Percentiles rank a stretch among this genome's conserved stretches.
Evolutionary conservation across 768 basidiomycete species (phyloP).

Genomic region (Boletus fagicola): DNA sequence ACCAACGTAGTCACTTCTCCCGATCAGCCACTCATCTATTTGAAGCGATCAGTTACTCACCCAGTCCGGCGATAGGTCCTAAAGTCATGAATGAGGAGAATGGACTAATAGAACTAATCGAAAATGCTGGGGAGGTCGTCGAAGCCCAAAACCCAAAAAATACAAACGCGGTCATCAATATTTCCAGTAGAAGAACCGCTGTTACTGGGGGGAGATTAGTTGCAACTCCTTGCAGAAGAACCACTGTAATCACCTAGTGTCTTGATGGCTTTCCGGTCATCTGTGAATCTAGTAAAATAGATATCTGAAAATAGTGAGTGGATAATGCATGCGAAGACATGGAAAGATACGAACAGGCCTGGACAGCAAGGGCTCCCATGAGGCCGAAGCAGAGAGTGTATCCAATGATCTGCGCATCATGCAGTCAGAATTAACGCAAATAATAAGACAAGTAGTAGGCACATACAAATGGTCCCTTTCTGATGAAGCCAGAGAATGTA

Average conservation of each 20-base stretch:
- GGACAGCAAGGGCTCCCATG: too few species aligned
- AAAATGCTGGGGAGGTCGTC: too few species aligned
- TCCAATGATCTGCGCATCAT: too few species aligned
- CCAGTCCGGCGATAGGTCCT: conserved; percentile 13
- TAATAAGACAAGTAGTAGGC: too few species aligned
- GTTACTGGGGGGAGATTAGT: background rate
- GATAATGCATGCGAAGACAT: too few species aligned
- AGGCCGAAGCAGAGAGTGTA: too few species aligned
- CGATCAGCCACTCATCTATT: background rate
- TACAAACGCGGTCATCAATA: conserved; percentile 5
- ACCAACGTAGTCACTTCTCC: conserved; percentile 13
- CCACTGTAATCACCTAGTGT: conserved; percentile 15
- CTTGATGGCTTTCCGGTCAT: conserved; percentile 15
- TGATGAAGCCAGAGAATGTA: too few species aligned
- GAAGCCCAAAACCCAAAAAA: conserved; percentile 15
- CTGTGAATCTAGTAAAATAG: conserved; percentile 17
- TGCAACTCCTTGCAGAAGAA: background rate
- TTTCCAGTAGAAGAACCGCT: conserved; percentile 16
- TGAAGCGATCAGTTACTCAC: conserved; percentile 3
- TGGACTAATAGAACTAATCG: too few species aligned
- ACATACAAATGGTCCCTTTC: too few species aligned
- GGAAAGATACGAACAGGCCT: too few species aligned
- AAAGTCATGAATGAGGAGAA: too few species aligned
- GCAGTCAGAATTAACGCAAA: too few species aligned
- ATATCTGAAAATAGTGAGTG: conserved; percentile 9